Evolutionary conservation across 768 basidiomycete species (phyloP).

Genomic region (Cystoderma amianthinum): DNA sequence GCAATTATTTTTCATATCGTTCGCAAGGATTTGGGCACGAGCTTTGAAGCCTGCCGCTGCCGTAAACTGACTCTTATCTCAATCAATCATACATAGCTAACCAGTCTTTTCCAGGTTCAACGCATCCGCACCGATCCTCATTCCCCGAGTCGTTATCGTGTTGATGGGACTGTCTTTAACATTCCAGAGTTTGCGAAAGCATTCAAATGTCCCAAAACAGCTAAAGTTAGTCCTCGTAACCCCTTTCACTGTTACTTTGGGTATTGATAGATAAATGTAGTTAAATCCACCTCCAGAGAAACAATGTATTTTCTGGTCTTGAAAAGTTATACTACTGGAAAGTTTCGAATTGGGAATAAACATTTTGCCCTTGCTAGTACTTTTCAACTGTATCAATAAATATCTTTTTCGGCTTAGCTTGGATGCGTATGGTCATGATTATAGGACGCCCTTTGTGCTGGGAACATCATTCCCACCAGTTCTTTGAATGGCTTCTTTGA

Average conservation of each 20-base stretch:
- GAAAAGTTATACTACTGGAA: slow-evolving; percentile 8
- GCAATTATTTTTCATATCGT: slow-evolving; percentile 92
- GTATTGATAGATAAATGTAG: too few relatives aligned
- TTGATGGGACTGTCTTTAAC: slow-evolving; percentile 83
- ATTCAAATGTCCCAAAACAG: slow-evolving; percentile 71
- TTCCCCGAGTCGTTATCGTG: slow-evolving; percentile 72
- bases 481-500: slow-evolving; percentile 86
- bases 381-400: not conserved
- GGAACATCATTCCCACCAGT: slow-evolving; percentile 91
- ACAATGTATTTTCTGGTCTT: slow-evolving; percentile 78
- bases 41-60: slow-evolving; percentile 75
- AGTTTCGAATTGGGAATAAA: too few relatives aligned
- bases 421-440: slow-evolving; percentile 3
- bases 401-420: not conserved
- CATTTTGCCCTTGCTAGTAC: too few relatives aligned
- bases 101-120: slow-evolving; percentile 40
- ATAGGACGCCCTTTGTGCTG: slow-evolving; percentile 93
- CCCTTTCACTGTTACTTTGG: too few relatives aligned
- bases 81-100: slow-evolving; percentile 1
- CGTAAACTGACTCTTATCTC: slow-evolving; percentile 29
- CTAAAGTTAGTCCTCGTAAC: slow-evolving; percentile 65
- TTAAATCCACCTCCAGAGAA: slow-evolving; percentile 79
- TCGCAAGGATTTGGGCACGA: slow-evolving; percentile 82
- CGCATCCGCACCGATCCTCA: slow-evolving; percentile 86
- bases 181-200: slow-evolving; percentile 85